Evolutionary conservation across 2,329 filamentous ascomycete genomes (phyloP), one percentile per base, ranked within the genome.

Genomic region (Fusarium pseudocircinatum): DNA sequence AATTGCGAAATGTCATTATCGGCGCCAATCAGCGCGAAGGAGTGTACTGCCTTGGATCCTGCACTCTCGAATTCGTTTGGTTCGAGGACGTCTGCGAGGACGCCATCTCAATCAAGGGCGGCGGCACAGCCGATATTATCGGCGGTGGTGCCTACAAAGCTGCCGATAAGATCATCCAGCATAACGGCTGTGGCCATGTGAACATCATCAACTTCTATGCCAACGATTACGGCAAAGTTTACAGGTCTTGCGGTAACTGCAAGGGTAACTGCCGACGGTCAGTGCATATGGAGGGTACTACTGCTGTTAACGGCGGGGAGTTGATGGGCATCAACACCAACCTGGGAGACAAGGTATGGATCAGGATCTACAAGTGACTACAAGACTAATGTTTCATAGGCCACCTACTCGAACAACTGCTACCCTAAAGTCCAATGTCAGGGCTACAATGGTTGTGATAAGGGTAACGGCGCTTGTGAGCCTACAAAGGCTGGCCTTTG

Each of bases 51-150:
- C 71, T 81, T 40, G 85, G 85, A 6, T 53, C 79, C 3, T 86
- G 84, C 74, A 85, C 76, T 6, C 74, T 86, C 14, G 79, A 83
- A 70, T 84, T 82, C n/a, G 86, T 87, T 46, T 87, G 85, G 85
- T 87, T 85, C 66, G 82, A 84, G 60, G 82, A 85, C 34, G 84
- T 86, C 53, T 86, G 84, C 67, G 84, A 86, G 62, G 76, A 78
- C 20, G 71, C 71, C 12, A 74, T 74, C 39, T 59, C 70, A 0
- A 71, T 74, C 43, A 70, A 72, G 20, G 71, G 71, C 18, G 78
- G 81, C 54, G 79, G 80, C 11, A 72, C 70, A 20, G 78, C 83
- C 44, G 81, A 80, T 71, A 84, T 86, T 54, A 82, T 81, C 32
- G 84, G 83, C 12, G 85, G 85, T 22, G 85, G 85, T 46, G 85